phyloP scores from a whole-genome alignment of 495 filamentous ascomycete genomes.

The Talaromyces trachyspermus region DNA sequence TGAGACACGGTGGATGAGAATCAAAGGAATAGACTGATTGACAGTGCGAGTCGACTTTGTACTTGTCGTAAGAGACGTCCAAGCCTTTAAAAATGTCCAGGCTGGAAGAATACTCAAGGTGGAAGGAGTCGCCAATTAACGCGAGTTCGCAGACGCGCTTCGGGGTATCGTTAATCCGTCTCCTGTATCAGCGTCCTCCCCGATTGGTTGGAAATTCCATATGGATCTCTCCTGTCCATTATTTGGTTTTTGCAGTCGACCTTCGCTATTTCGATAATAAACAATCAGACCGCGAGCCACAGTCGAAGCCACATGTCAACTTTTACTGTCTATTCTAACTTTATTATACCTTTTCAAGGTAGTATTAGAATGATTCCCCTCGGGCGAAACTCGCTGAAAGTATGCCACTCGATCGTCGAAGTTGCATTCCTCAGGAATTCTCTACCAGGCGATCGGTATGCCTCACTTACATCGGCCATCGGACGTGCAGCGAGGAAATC shows the following conservation, averaged over 20 bases:
- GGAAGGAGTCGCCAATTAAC: neutral
- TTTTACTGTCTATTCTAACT: neutral
- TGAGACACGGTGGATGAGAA: too few relatives aligned
- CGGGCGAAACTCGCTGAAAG: neutral
- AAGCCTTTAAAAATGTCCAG: too few relatives aligned
- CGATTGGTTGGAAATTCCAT: too few relatives aligned
- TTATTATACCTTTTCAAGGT: neutral
- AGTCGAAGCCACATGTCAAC: too few relatives aligned
- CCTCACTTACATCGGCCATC: slow-evolving; percentile 51
- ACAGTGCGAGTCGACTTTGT: too few relatives aligned
- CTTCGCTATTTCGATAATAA: too few relatives aligned
- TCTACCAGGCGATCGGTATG: slow-evolving; percentile 23
- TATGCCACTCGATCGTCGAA: neutral
- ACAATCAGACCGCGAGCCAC: too few relatives aligned
- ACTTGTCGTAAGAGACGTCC: too few relatives aligned
- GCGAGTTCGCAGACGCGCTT: neutral
- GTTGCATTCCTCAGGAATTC: neutral
- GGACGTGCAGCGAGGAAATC: slow-evolving; percentile 43
- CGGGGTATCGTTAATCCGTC: neutral
- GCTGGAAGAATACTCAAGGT: neutral
- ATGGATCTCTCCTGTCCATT: too few relatives aligned
- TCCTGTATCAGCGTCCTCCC: too few relatives aligned
- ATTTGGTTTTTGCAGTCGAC: neutral
- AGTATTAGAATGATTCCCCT: neutral
- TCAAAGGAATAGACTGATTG: too few relatives aligned